Percentiles rank a stretch among this genome's conserved stretches.
phyloP scores from a whole-genome alignment of 768 basidiomycete species.

The Pisolithus sp. region DNA sequence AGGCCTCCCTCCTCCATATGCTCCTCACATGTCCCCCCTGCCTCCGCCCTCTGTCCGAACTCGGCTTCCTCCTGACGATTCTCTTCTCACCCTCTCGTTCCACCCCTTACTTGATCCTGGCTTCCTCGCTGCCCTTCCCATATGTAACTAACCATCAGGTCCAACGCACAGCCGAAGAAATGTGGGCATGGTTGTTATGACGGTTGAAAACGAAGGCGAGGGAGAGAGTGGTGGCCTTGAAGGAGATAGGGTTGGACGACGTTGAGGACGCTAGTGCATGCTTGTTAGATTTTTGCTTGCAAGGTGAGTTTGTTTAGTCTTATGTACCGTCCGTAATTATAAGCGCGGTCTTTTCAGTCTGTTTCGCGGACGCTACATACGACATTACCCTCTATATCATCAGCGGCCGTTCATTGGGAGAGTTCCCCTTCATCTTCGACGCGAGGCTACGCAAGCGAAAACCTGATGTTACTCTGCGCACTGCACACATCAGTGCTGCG shows the following conservation, averaged over 20 bases:
- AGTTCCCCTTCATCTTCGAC: slow-evolving; percentile 45
- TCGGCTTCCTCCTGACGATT: slow-evolving; percentile 61
- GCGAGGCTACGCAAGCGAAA: too few relatives aligned
- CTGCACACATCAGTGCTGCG: too few relatives aligned
- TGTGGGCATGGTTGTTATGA: slow-evolving; percentile 77
- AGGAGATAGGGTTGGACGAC: slow-evolving; percentile 44
- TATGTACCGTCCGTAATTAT: neutral
- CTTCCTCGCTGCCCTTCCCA: slow-evolving; percentile 44
- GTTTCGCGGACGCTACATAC: slow-evolving; percentile 81
- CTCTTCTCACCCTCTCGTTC: slow-evolving; percentile 66
- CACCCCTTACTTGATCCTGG: slow-evolving; percentile 72
- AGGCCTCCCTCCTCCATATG: slow-evolving; percentile 45
- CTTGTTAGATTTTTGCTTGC: slow-evolving; percentile 71
- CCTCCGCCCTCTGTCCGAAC: slow-evolving; percentile 50
- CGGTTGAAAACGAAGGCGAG: slow-evolving; percentile 59
- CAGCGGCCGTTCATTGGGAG: too few relatives aligned
- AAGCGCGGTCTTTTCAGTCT: slow-evolving; percentile 41
- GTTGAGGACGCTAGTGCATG: slow-evolving; percentile 68
- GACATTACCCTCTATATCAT: slow-evolving; percentile 60
- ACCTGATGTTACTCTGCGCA: too few relatives aligned
- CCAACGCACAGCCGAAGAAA: slow-evolving; percentile 74
- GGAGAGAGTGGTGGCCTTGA: slow-evolving; percentile 47
- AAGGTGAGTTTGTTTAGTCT: slow-evolving; percentile 41
- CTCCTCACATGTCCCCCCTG: slow-evolving; percentile 57
- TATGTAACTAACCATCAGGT: slow-evolving; percentile 66